Evolutionary conservation across 225 moss, liverwort and hornwort species (phyloP), one percentile per base, ranked within the genome.

Genomic region (Antitrichia curtipendula): DNA sequence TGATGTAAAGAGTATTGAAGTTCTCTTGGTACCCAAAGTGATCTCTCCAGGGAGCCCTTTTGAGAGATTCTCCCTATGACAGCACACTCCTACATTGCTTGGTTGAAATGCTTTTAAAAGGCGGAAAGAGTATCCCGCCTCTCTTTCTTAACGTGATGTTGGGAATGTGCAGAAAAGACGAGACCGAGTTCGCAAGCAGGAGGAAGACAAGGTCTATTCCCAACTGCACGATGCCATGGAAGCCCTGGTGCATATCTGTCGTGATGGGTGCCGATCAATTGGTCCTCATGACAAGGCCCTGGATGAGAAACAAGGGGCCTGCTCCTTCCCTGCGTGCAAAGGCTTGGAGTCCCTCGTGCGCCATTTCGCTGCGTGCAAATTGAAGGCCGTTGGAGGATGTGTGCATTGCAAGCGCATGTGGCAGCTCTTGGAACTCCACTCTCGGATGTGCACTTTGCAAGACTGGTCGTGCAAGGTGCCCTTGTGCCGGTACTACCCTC

Each of bases 321-420:
- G 96, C 92, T 89, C 94, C 10, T 95, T 87, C 82, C 92, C 95
- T n/a, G 96, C 96, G 3, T 95, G 96, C 86, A 94, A 92, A 86
- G 95, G 96, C 59, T 80, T 96, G 88, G 95, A 95, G 85, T 93
- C 93, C 12, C 91, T 96, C 22, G 96, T 96, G 58, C 94, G 96
- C 29, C 95, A 96, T 82, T 96, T 96, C 88, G 95, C 96, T 54
- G 88, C 84, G 24, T 96, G 96, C 88, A 95, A 94, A 87, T 57
- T 92, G 50, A 96, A 95, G 83, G 96, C 95, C 27, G 91, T 93
- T 52, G 94, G 96, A 69, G 95, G 95, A 56, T 95, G 96, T 74
- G 90, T 90, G 77, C 96, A 96, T 86, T 96, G 96, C 88, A 96
- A 95, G 85, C 93, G 95, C 77, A 96, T 96, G 96, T 96, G 95